These are phyloP conservation scores for Cucumis hystrix DNA, from an alignment of 306 rosid genomes.

Conservation along the genomic window DNA sequence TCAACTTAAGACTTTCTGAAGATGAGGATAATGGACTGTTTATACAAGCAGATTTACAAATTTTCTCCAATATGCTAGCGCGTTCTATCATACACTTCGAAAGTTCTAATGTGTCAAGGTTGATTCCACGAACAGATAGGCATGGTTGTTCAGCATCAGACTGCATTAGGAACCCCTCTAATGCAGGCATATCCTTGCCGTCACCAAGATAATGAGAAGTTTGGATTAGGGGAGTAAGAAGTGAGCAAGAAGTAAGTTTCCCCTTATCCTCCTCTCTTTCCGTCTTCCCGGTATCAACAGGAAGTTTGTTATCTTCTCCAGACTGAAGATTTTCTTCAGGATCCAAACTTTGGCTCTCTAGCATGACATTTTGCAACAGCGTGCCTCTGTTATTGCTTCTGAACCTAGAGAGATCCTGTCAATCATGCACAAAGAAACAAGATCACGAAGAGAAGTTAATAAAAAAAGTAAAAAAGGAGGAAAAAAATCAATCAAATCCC, in stretches of 20 bases:
- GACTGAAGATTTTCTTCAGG: constrained; percentile 11
- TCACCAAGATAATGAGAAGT: constrained; percentile 24
- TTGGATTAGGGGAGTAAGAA: constrained; percentile 23
- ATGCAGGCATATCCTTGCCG: constrained; percentile 44
- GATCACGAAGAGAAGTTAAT: background rate
- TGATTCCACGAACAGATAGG: constrained; percentile 26
- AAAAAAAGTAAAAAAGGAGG: background rate
- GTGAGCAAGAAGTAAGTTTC: constrained; percentile 9
- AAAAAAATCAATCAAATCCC: background rate
- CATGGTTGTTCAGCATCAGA: constrained; percentile 35
- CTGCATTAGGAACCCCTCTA: constrained; percentile 58
- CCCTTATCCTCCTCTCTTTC: constrained; percentile 20
- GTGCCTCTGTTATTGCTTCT: background rate
- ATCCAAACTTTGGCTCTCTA: constrained; percentile 18
- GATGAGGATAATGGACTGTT: constrained; percentile 44
- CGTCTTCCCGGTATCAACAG: constrained; percentile 17
- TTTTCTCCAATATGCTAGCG: constrained; percentile 36
- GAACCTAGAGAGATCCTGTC: background rate
- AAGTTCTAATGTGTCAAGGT: constrained; percentile 34
- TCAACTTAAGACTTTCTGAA: constrained; percentile 28
- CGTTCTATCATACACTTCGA: constrained; percentile 26
- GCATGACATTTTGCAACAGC: constrained; percentile 5
- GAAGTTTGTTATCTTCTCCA: constrained; percentile 20
- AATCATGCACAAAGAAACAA: background rate
- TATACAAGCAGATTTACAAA: constrained; percentile 43